These are phyloP conservation scores for Microbotryomycetes sp. DNA, from an alignment of 1,284 basidiomycete genomes.

Conservation along the genomic window DNA sequence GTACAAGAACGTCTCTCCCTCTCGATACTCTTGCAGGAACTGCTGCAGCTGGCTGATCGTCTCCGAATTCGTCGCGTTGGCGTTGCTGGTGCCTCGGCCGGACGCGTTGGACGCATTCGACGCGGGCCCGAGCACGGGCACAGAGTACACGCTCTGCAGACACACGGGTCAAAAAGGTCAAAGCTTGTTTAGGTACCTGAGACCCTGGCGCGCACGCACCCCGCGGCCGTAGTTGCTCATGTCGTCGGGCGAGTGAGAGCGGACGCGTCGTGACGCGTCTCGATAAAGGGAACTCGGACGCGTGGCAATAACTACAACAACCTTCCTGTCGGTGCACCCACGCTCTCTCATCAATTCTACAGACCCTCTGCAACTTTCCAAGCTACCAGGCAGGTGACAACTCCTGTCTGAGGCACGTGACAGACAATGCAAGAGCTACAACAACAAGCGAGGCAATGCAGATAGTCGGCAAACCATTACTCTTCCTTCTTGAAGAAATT, in stretches of 20 bases:
- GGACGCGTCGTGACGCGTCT: neutral
- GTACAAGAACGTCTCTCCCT: constrained; percentile 22
- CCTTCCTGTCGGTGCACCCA: no score
- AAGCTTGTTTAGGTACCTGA: no score
- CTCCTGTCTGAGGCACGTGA: neutral
- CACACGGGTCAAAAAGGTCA: neutral
- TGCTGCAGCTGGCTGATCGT: constrained; percentile 71
- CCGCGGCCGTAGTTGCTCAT: neutral
- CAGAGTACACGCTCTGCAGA: constrained; percentile 28
- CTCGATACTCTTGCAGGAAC: constrained; percentile 67
- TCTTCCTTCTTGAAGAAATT: neutral
- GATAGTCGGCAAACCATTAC: no score
- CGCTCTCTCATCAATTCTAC: no score
- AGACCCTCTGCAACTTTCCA: no score
- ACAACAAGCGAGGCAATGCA: neutral
- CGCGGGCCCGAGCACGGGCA: constrained; percentile 31
- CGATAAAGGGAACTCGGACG: no score
- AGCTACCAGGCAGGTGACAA: no score
- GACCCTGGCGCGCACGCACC: no score
- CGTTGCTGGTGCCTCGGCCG: constrained; percentile 3
- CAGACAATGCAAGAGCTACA: neutral
- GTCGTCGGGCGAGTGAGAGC: neutral
- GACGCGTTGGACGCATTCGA: constrained; percentile 9
- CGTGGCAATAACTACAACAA: no score
- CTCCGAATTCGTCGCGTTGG: constrained; percentile 42